Evolutionary conservation across 2,329 filamentous ascomycete genomes (phyloP), one percentile per base, ranked within the genome.

Genomic region (Aureobasidium lini): DNA sequence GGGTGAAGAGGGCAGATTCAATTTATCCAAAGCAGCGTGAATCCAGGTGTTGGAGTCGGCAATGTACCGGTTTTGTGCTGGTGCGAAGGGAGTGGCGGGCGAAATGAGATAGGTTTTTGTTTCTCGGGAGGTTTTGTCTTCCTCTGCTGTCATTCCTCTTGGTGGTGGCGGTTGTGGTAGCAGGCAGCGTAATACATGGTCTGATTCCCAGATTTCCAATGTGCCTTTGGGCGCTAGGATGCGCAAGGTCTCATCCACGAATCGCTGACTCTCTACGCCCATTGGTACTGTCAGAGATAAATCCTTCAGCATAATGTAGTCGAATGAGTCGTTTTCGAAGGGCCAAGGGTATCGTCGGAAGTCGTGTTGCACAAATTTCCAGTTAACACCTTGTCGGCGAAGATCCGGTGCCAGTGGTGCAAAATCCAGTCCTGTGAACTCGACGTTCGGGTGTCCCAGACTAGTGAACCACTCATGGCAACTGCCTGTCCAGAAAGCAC

Each of bases 321-420:
- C 90, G 71, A 95, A 96, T 66, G 92, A 86, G 37, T 81, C 86
- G 62, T 90, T 83, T 1, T 84, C 79, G 64, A 96, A 90, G 0
- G 93, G 93, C 67, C 92, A 83, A 0, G 90, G 89, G 2, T 81
- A 71, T 61, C 83, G 82, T 61, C 90, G 86, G 63, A 95, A 75
- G 72, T 96, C 92, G 70, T 96, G 90, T 69, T 92, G 88, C 57
- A 95, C 83, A 70, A 96, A 96, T 10, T 80, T 84, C 90, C 91
- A 96, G 64, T 89, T 86, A 79, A 96, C 87, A 49, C 89, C 89
- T 66, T 86, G 85, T 65, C 85, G 84, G 66, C 80, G 76, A 65
- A 86, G 70, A 64, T 85, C 81, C 36, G 83, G 81, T 7, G 87
- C 85, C 28, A 93, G 72, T 4, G 88, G 86, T 8, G 88, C 87